These are phyloP conservation scores for Dendrobium chrysotoxum DNA, from an alignment of 106 monocot genomes.

Conservation along the genomic window DNA sequence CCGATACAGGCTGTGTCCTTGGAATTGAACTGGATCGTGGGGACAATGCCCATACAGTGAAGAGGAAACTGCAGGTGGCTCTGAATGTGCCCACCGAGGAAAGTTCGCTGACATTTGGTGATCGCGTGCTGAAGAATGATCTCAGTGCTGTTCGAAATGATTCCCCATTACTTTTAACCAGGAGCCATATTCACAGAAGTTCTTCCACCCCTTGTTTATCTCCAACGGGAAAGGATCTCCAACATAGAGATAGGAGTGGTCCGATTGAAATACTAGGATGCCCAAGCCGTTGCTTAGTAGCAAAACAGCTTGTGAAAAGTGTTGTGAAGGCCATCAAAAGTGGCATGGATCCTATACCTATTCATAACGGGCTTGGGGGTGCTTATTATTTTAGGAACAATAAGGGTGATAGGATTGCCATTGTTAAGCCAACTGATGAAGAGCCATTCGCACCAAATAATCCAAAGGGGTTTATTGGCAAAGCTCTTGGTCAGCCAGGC, in stretches of 20 bases:
- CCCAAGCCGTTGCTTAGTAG: conserved; percentile 40
- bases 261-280: conserved; percentile 75
- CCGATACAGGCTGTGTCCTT: conserved; percentile 50
- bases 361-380: conserved; percentile 79
- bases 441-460: conserved; percentile 82
- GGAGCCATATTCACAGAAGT: conserved; percentile 42
- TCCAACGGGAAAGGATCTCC: conserved; percentile 27
- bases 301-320: conserved; percentile 64
- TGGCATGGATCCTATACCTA: conserved; percentile 66
- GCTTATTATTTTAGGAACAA: conserved; percentile 84
- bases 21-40: conserved; percentile 45
- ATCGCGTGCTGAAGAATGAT: conserved; percentile 71
- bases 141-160: conserved; percentile 62
- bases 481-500: conserved; percentile 51
- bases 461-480: conserved; percentile 59
- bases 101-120: conserved; percentile 77
- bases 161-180: conserved; percentile 69
- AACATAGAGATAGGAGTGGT: conserved; percentile 37
- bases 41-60: conserved; percentile 58
- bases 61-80: conserved; percentile 44
- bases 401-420: conserved; percentile 59
- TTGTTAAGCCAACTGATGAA: conserved; percentile 89
- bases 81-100: conserved; percentile 72
- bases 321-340: conserved; percentile 53
- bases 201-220: conserved; percentile 54